Conservation (phyloP, 371 early-diverging fungal genomes). For the Entomophthora muscae region DNA sequence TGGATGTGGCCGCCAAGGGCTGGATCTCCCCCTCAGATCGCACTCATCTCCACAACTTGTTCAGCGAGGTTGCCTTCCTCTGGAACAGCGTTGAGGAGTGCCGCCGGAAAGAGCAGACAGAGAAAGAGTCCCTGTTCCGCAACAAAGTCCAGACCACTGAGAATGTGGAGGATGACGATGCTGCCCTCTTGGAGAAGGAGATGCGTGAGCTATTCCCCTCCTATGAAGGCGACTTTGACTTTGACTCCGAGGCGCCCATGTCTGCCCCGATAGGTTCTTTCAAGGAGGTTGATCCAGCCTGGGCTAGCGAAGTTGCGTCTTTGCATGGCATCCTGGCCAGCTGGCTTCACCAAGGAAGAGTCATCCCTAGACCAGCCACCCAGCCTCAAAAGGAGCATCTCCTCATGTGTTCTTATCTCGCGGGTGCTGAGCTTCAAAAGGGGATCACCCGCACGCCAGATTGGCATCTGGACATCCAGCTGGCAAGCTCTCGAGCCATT, state of each 20-base stretch:
- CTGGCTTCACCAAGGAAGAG: background rate
- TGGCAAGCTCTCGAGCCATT: background rate
- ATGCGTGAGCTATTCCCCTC: conserved; percentile 12
- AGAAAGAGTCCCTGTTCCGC: conserved; percentile 57
- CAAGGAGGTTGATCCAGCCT: background rate
- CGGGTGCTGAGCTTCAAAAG: background rate
- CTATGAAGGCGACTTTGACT: conserved; percentile 11
- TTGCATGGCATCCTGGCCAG: background rate
- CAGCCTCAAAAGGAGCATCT: background rate
- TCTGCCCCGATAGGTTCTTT: background rate
- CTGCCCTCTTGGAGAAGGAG: conserved; percentile 25
- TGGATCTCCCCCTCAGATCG: conserved; percentile 26
- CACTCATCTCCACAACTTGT: conserved; percentile 28
- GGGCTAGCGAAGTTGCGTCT: background rate
- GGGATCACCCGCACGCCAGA: background rate
- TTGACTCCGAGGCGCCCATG: background rate
- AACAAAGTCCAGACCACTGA: conserved; percentile 17
- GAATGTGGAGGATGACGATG: conserved; percentile 28
- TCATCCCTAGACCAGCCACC: background rate
- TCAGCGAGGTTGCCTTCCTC: conserved; percentile 32
- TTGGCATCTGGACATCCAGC: background rate
- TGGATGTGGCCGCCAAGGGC: conserved; percentile 32
- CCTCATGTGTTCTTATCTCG: background rate
- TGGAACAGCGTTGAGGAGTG: conserved; percentile 55
- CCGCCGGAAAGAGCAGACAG: conserved; percentile 38